These are phyloP conservation scores for Ceraceosorus bombacis DNA, from an alignment of 1,284 basidiomycete genomes.

Conservation along the genomic window DNA sequence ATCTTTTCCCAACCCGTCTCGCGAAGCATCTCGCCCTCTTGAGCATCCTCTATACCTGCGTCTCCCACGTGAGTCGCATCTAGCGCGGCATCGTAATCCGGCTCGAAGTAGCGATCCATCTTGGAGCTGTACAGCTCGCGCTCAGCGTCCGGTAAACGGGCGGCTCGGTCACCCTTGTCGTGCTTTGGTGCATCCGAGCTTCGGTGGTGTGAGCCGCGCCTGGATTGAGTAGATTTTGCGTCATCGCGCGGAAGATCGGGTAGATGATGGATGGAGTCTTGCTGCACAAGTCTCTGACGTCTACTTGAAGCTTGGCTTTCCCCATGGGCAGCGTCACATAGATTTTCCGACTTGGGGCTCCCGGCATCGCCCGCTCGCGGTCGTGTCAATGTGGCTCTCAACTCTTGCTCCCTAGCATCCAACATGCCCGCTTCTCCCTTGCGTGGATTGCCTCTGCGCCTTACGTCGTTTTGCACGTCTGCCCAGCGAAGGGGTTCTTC, in stretches of 20 bases:
- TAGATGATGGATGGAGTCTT: background rate
- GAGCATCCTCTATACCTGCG: conserved; percentile 3
- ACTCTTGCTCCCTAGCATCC: too few relatives aligned
- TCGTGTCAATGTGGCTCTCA: too few relatives aligned
- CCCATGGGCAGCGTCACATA: too few relatives aligned
- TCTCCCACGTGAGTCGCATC: conserved; percentile 12
- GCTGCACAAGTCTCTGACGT: background rate
- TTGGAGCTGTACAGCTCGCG: conserved; percentile 17
- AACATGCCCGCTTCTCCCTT: background rate
- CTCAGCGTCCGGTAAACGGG: background rate
- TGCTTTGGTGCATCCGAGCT: too few relatives aligned
- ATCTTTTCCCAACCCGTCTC: conserved; percentile 21
- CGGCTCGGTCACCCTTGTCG: too few relatives aligned
- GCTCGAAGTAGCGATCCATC: conserved; percentile 38
- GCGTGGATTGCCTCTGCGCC: background rate
- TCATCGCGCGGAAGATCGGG: background rate
- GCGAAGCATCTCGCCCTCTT: conserved; percentile 11
- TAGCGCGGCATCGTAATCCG: conserved; percentile 20
- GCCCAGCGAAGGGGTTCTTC: background rate
- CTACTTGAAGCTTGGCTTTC: background rate
- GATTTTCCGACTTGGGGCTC: too few relatives aligned
- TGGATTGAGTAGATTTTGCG: background rate
- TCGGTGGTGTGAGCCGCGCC: too few relatives aligned
- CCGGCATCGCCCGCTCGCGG: too few relatives aligned
- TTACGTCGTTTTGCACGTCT: background rate